Percentiles rank a stretch among this genome's conserved stretches.
phyloP scores from a whole-genome alignment of 2,329 filamentous ascomycete species.

The Colletotrichum sp. region DNA sequence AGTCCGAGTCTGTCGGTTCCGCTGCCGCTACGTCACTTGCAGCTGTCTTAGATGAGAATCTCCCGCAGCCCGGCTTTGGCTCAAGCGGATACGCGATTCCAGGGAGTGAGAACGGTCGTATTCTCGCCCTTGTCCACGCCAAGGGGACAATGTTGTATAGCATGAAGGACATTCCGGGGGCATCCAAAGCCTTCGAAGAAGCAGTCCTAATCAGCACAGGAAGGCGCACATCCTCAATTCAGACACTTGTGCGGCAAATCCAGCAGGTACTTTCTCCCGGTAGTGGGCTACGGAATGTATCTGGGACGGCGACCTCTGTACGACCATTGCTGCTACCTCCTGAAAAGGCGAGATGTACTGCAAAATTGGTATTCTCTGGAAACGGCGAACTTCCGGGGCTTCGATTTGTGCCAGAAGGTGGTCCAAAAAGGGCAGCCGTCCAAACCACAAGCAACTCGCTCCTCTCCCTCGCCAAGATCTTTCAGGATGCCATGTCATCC shows the following conservation, averaged over 20 bases:
- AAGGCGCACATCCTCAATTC: conserved; percentile 71
- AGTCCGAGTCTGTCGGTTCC: conserved; percentile 40
- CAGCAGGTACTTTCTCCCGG: conserved; percentile 69
- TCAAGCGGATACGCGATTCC: conserved; percentile 86
- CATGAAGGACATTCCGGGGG: conserved; percentile 79
- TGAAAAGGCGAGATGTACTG: conserved; percentile 82
- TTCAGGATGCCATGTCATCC: conserved; percentile 92
- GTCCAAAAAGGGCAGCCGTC: conserved; percentile 78
- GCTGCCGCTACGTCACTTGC: not conserved
- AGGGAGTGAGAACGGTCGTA: conserved; percentile 87
- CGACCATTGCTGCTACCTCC: conserved; percentile 79
- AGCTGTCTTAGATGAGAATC: conserved; percentile 23
- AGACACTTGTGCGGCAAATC: conserved; percentile 79
- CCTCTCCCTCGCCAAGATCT: conserved; percentile 94
- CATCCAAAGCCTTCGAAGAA: conserved; percentile 91
- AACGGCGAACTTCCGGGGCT: conserved; percentile 83
- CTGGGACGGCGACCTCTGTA: conserved; percentile 33
- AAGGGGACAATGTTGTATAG: conserved; percentile 99
- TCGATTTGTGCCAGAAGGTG: conserved; percentile 70
- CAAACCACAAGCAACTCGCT: conserved; percentile 96
- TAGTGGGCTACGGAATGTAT: not conserved
- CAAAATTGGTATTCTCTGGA: conserved; percentile 79
- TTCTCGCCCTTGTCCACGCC: conserved; percentile 92
- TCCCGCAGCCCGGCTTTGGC: conserved; percentile 30
- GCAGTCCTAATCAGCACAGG: conserved; percentile 89